Conservation (phyloP, 345 rosid genomes). For the Populus deltoides region DNA sequence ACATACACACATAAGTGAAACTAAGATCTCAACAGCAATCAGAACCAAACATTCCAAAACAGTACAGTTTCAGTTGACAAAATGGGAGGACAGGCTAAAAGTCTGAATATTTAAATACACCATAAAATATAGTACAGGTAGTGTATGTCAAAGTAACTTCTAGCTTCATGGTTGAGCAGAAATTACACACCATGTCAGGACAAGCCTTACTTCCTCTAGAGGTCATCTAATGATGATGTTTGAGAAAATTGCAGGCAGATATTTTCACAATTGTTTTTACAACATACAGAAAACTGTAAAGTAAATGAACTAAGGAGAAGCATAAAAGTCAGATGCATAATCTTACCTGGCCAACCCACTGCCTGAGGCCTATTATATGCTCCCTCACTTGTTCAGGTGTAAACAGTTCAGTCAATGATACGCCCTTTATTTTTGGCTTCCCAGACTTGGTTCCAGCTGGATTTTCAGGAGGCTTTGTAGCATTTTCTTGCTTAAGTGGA, state of each 20-base stretch:
- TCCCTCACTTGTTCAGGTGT: slow-evolving; percentile 96
- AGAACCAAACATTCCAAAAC: not conserved
- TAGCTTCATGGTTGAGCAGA: not conserved
- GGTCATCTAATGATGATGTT: not conserved
- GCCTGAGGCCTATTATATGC: slow-evolving; percentile 94
- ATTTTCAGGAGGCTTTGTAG: slow-evolving; percentile 41
- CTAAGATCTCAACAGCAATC: not conserved
- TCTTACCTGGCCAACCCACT: slow-evolving; percentile 97
- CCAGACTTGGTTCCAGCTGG: slow-evolving; percentile 60
- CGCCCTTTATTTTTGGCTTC: slow-evolving; percentile 94
- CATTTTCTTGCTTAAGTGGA: slow-evolving; percentile 52
- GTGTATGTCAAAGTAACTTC: not conserved
- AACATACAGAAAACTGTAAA: no score
- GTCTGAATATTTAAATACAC: no score
- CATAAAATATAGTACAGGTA: no score
- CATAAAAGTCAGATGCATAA: not conserved
- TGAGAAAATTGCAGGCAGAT: not conserved
- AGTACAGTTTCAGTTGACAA: not conserved
- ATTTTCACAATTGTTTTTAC: no score
- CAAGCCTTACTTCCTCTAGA: not conserved
- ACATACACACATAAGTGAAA: not conserved
- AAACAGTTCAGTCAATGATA: slow-evolving; percentile 88
- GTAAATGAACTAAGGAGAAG: not conserved
- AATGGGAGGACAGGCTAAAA: not conserved
- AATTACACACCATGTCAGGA: not conserved